phyloP scores from a whole-genome alignment of 371 early-diverging fungal species.

The Mortierella polycephala region DNA sequence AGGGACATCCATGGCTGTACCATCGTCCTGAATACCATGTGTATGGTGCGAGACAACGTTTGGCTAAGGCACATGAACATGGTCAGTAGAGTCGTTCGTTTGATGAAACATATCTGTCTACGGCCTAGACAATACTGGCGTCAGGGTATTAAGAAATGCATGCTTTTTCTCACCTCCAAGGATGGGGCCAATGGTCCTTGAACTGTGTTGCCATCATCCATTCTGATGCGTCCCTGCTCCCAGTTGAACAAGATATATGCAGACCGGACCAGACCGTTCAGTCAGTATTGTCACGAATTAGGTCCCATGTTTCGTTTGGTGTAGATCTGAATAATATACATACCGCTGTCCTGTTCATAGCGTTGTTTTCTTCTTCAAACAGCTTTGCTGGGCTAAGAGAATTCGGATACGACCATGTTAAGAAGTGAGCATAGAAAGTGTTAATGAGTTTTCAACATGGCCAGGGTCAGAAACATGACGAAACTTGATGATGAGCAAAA shows the following conservation, averaged over 20 bases:
- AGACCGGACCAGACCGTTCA: background rate
- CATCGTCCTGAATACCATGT: background rate
- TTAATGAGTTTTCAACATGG: too few species aligned
- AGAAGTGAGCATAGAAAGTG: too few species aligned
- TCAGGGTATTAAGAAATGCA: background rate
- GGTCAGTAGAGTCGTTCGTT: background rate
- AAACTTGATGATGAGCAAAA: background rate
- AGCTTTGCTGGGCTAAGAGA: constrained; percentile 15
- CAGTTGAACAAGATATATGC: background rate
- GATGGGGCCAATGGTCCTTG: constrained; percentile 21
- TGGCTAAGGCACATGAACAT: constrained; percentile 1
- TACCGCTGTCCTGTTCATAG: background rate
- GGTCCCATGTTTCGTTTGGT: background rate
- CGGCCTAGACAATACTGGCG: background rate
- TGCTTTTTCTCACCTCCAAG: constrained; percentile 18
- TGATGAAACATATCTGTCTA: background rate
- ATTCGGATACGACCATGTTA: too few species aligned
- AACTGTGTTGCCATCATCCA: background rate
- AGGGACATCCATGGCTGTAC: constrained; percentile 12
- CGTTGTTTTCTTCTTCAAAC: constrained; percentile 6
- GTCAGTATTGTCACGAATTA: background rate
- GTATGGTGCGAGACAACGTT: background rate
- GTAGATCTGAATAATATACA: background rate
- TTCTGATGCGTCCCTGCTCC: background rate
- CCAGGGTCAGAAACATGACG: too few species aligned